These are phyloP conservation scores for Solanum sparsipilum DNA, from an alignment of 257 asterid genomes.

Conservation along the genomic window DNA sequence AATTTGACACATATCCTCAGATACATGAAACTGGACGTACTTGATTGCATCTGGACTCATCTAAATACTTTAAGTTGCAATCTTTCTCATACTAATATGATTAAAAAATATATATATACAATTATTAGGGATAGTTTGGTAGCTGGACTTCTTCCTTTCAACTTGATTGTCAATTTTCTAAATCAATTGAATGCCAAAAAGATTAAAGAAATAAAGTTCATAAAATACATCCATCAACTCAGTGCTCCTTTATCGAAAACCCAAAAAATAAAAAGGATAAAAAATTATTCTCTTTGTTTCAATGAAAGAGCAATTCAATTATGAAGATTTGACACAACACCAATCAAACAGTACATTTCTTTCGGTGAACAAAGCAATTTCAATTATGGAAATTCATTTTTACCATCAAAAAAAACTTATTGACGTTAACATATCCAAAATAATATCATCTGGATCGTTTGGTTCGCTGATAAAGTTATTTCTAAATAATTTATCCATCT, in stretches of 20 bases:
- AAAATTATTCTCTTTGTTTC: background rate
- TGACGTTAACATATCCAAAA: background rate
- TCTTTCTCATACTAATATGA: too few relatives aligned
- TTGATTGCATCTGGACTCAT: too few relatives aligned
- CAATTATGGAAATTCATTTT: background rate
- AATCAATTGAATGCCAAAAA: background rate
- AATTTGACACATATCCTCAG: background rate
- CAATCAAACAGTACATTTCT: background rate
- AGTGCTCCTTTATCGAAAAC: background rate
- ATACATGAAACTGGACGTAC: too few relatives aligned
- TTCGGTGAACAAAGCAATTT: background rate
- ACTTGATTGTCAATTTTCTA: background rate
- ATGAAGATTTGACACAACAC: background rate
- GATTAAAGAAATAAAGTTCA: background rate
- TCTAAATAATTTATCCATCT: background rate
- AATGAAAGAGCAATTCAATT: background rate
- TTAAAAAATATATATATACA: fast-evolving
- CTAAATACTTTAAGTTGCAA: too few relatives aligned
- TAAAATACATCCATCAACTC: background rate
- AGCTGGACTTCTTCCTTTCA: background rate
- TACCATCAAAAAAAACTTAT: background rate
- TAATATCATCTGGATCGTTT: background rate
- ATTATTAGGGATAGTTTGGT: background rate
- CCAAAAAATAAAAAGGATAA: background rate
- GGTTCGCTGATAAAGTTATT: too few relatives aligned